phyloP scores from a whole-genome alignment of 129 eudicot species.

The Logfia minima region DNA sequence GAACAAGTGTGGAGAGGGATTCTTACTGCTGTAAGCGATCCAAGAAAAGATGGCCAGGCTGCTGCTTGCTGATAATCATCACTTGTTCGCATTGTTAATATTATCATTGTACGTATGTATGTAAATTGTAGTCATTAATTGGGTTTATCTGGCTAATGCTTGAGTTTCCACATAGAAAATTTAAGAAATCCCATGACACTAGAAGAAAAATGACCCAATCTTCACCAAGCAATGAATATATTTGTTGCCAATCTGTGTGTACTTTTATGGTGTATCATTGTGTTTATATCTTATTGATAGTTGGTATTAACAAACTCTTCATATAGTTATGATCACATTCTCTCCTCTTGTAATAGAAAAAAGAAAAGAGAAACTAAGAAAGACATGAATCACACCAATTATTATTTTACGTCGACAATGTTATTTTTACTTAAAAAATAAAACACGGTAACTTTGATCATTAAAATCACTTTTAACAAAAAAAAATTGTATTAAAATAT shows the following conservation, averaged over 20 bases:
- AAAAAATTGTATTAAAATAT: too few relatives aligned
- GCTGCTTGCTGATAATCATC: constrained; percentile 52
- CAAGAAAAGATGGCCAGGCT: constrained; percentile 84
- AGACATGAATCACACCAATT: too few relatives aligned
- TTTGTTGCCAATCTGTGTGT: background rate
- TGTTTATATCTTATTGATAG: too few relatives aligned
- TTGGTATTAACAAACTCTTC: too few relatives aligned
- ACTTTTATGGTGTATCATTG: background rate
- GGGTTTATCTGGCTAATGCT: background rate
- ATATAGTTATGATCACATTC: too few relatives aligned
- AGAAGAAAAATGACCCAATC: background rate
- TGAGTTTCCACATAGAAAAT: background rate
- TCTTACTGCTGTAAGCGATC: constrained; percentile 84
- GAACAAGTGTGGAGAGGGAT: constrained; percentile 42
- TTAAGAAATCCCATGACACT: background rate
- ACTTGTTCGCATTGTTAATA: background rate
- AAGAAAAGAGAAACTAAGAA: too few relatives aligned
- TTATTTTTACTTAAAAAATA: too few relatives aligned
- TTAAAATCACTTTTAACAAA: too few relatives aligned
- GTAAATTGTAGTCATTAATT: background rate
- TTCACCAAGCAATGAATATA: background rate
- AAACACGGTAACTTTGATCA: too few relatives aligned
- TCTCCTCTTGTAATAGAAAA: too few relatives aligned
- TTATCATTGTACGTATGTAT: constrained; percentile 2
- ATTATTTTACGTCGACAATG: too few relatives aligned